These are phyloP conservation scores for Didymellaceae sp. DNA, from an alignment of 2,329 filamentous ascomycete genomes.

Conservation along the genomic window DNA sequence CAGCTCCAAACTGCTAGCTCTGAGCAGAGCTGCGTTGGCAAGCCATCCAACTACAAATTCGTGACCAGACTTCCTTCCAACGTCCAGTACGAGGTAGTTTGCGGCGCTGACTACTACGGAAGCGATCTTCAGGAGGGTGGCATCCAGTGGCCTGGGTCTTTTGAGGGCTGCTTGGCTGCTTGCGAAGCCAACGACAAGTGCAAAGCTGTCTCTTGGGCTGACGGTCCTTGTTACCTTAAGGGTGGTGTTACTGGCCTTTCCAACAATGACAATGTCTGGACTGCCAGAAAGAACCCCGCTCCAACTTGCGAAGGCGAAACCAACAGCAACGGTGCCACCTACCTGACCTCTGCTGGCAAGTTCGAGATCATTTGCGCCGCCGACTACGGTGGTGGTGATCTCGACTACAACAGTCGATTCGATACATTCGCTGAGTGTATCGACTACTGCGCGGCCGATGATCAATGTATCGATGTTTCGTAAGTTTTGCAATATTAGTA, in stretches of 20 bases:
- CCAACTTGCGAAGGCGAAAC: not conserved
- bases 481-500: not conserved
- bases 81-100: not conserved
- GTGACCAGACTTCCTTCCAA: not conserved
- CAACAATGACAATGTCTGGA: not conserved
- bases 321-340: not conserved
- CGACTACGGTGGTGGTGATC: conserved; percentile 5
- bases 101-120: conserved; percentile 2
- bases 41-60: not conserved
- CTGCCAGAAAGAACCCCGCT: conserved; percentile 1
- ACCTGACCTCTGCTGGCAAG: not conserved
- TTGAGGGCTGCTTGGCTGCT: not conserved
- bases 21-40: not conserved
- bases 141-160: not conserved
- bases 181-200: not conserved
- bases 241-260: not conserved
- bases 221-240: conserved; percentile 4
- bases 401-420: not conserved
- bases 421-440: conserved; percentile 1
- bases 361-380: conserved; percentile 5
- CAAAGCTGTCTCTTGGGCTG: not conserved
- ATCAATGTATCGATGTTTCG: conserved; percentile 5
- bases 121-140: not conserved
- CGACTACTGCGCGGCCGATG: not conserved
- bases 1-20: not conserved